Percentiles rank a stretch among this genome's conserved stretches.
These are phyloP conservation scores for Thalassiosira exigua DNA, from an alignment of 352 stramenopile species.

Conservation along the genomic window DNA sequence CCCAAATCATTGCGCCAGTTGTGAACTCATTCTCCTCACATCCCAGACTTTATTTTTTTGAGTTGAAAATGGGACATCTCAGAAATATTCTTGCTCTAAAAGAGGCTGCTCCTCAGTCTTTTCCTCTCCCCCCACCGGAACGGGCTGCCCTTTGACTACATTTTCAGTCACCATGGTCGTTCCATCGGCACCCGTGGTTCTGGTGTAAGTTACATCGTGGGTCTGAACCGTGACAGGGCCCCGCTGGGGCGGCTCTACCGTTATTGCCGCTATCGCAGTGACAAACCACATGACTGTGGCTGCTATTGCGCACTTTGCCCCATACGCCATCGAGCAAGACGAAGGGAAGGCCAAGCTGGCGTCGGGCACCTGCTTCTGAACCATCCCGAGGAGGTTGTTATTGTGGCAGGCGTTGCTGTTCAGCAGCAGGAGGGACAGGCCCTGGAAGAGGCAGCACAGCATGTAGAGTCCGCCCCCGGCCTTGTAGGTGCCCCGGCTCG, in stretches of 20 bases:
- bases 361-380: neutral
- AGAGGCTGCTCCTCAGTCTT: neutral
- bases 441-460: constrained; percentile 24
- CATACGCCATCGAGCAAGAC: constrained; percentile 14
- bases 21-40: too few relatives aligned
- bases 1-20: too few relatives aligned
- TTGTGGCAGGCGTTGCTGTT: constrained; percentile 35
- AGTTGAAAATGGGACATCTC: too few relatives aligned
- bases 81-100: too few relatives aligned
- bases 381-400: constrained; percentile 10
- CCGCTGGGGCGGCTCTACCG: constrained; percentile 13
- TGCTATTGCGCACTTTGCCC: constrained; percentile 26
- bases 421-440: constrained; percentile 20
- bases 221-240: constrained; percentile 7
- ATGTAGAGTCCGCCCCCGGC: constrained; percentile 10
- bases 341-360: neutral
- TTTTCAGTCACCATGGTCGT: constrained; percentile 28
- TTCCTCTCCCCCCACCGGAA: constrained; percentile 5
- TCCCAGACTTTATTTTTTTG: too few relatives aligned
- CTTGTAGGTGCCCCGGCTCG: neutral
- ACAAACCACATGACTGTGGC: constrained; percentile 42
- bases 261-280: constrained; percentile 9
- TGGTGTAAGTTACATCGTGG: constrained; percentile 37
- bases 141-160: constrained; percentile 27
- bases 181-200: constrained; percentile 28